Base-by-base conservation (phyloP, 768 basidiomycete species). In the Candolleomyces eurysporus region DNA sequence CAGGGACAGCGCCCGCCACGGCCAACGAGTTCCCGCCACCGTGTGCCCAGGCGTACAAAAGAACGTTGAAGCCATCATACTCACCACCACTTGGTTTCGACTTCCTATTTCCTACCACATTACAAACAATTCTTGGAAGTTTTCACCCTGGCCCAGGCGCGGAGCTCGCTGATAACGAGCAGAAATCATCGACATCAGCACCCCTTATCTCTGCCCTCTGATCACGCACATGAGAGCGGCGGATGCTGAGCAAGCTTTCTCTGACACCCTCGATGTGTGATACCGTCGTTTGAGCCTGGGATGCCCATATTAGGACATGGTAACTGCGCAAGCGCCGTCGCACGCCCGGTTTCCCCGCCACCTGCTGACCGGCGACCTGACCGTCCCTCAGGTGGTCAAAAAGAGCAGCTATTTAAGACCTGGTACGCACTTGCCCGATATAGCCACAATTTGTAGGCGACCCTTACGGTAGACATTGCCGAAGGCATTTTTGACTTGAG, bases 81-180 rank as follows among this genome's bases (percentile, higher is more conserved):
- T 11, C 6, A 46, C 45, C 45, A 46, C 19, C 5, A 7, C 45
- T 46, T 36, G 52, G 31, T 31, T 32, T 53, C 11, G 5, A 36
- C 31, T 53, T 17, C 13, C 13, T 32, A 53, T 13, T 26, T 39
- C 6, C 52, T 17, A n/a, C 14, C 31, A n/a, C 31, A 53, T 21
- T 53, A 31, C 36, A 14, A 22, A 17, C 11, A 39, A 56, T 56
- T 56, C 36, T 31, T 56, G 54, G 36, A 17, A 36, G 54, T 43
- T 56, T 42, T 56, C 54, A 30, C 19, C n/a, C 39, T 36, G 32
- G 54, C 32, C 42, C 54, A 36, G 54, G 9, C 36, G 36, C 31
- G 54, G 36, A 56, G 9, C 19, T 56, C 54, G 40, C 54, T 56
- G 54, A 56, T 56, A 56, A 56, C 54, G 54, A 56, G 52, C 31